Evolutionary conservation across 148 eudicot genomes (phyloP).

Genomic region (Rhododendron kiyosumense): DNA sequence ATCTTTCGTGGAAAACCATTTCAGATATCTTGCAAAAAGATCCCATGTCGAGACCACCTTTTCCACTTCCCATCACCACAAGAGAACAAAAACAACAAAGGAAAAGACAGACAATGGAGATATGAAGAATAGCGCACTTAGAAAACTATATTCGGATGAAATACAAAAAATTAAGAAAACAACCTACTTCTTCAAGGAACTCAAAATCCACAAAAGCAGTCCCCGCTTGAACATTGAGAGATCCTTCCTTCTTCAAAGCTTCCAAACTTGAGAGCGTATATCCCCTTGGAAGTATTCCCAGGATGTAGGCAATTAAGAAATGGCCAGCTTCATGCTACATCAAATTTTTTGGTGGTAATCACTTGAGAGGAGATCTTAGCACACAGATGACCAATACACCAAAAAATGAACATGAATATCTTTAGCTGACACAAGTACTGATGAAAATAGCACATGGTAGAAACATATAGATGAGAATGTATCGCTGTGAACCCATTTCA

Average conservation of each 20-base stretch:
- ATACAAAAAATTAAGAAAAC: not conserved
- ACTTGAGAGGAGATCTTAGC: conserved; percentile 8
- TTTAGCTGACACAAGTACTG: not conserved
- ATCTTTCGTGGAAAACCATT: not conserved
- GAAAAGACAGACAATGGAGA: not conserved
- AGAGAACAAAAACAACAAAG: not conserved
- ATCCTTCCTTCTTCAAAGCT: conserved; percentile 77
- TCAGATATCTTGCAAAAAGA: not conserved
- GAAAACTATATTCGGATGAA: not conserved
- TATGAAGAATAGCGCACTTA: not conserved
- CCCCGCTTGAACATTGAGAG: conserved; percentile 96
- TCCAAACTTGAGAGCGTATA: conserved; percentile 78
- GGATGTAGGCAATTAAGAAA: conserved; percentile 80
- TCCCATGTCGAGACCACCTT: not conserved
- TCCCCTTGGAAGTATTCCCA: conserved; percentile 84
- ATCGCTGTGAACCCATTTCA: not conserved
- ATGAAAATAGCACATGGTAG: not conserved
- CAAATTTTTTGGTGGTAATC: not conserved
- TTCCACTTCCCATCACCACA: not conserved
- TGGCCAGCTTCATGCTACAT: conserved; percentile 96
- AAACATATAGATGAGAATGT: not conserved
- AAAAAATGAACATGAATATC: not conserved
- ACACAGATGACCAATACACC: not conserved
- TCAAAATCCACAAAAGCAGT: conserved; percentile 90
- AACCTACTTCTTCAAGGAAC: conserved; percentile 70